phyloP scores from a whole-genome alignment of 345 rosid species.

The Microcos paniculata region DNA sequence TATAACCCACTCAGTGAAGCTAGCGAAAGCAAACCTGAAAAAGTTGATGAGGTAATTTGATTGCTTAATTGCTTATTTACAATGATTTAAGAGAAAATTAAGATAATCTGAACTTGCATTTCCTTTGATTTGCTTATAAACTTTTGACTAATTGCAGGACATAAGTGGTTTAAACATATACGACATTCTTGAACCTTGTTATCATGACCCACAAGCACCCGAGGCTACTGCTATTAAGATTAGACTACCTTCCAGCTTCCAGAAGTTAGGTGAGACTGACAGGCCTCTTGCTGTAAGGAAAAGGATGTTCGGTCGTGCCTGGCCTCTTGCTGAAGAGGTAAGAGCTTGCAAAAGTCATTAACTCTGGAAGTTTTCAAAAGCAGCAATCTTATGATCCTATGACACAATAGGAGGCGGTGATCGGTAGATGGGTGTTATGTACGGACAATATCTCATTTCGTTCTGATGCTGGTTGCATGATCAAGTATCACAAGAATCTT shows the following conservation, averaged over 20 bases:
- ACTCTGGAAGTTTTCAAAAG: neutral
- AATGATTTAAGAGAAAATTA: too few relatives aligned
- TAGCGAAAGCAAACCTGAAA: too few relatives aligned
- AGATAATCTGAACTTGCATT: neutral
- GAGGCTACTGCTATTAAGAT: conserved; percentile 16
- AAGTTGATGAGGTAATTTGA: too few relatives aligned
- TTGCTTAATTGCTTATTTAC: too few relatives aligned
- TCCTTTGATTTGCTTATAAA: conserved; percentile 8
- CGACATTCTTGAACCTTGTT: too few relatives aligned
- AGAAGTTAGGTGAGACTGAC: conserved; percentile 54
- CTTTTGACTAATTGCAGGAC: conserved; percentile 7
- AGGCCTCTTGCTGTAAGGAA: too few relatives aligned
- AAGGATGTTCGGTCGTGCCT: too few relatives aligned
- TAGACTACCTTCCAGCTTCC: conserved; percentile 72
- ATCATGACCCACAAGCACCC: conserved; percentile 33
- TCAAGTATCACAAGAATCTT: conserved; percentile 74
- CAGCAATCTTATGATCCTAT: conserved; percentile 1
- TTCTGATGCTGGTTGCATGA: conserved; percentile 80
- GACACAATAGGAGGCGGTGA: conserved; percentile 36
- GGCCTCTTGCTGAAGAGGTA: too few relatives aligned
- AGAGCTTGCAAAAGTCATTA: conserved; percentile 36
- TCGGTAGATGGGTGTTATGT: conserved; percentile 59
- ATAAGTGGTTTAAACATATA: too few relatives aligned
- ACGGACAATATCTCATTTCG: conserved; percentile 34
- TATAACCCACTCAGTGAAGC: too few relatives aligned